These are phyloP conservation scores for Cyclanthera cordifolia DNA, from an alignment of 306 rosid species.

Conservation along the genomic window DNA sequence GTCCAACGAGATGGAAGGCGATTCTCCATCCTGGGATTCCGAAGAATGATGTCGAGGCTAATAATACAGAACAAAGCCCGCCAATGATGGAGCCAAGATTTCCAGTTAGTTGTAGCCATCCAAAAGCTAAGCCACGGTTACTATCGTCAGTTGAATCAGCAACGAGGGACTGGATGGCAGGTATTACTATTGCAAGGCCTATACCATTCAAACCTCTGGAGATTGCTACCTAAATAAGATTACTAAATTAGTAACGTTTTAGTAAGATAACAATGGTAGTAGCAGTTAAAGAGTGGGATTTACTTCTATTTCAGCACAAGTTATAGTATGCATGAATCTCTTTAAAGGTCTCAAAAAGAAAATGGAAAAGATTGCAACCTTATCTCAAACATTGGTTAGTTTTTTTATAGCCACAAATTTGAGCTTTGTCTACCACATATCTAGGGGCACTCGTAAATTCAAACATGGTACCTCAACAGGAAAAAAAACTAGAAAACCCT, in stretches of 20 bases:
- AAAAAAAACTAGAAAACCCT: too few relatives aligned
- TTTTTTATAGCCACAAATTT: too few relatives aligned
- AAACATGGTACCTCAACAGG: too few relatives aligned
- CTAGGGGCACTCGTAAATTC: too few relatives aligned
- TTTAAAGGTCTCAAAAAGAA: not conserved
- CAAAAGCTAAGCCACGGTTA: slow-evolving; percentile 71
- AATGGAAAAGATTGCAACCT: not conserved
- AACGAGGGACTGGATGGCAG: slow-evolving; percentile 67
- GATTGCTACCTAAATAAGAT: slow-evolving; percentile 50
- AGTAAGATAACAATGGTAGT: not conserved
- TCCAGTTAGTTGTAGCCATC: slow-evolving; percentile 63
- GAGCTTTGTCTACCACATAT: too few relatives aligned
- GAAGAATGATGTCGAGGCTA: slow-evolving; percentile 53
- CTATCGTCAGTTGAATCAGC: slow-evolving; percentile 70
- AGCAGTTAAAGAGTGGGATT: not conserved
- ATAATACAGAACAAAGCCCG: slow-evolving; percentile 48
- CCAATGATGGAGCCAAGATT: slow-evolving; percentile 63
- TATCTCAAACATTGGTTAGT: too few relatives aligned
- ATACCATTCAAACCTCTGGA: slow-evolving; percentile 88
- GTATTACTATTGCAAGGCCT: slow-evolving; percentile 74
- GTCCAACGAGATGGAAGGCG: slow-evolving; percentile 60
- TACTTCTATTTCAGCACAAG: not conserved
- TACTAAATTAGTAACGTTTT: not conserved
- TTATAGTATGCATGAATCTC: not conserved
- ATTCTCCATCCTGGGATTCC: slow-evolving; percentile 89